Percentiles rank a stretch among this genome's conserved stretches.
phyloP scores from a whole-genome alignment of 495 filamentous ascomycete genomes.

The Daldinia caldariorum region DNA sequence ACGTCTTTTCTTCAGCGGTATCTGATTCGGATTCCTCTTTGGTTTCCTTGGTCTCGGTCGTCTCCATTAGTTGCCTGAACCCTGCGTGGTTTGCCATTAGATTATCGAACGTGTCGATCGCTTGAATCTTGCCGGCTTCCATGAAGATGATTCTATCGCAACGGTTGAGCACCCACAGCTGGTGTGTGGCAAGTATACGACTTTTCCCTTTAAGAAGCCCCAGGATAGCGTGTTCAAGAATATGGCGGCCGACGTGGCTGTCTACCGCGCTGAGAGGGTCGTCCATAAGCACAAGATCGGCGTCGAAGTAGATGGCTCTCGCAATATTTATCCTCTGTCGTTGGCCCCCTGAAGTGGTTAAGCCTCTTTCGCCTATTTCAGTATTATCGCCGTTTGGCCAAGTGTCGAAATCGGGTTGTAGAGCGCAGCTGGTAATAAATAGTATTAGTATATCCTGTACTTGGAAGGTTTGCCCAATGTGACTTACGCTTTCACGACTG shows the following conservation, averaged over 20 bases:
- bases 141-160: conserved; percentile 93
- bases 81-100: conserved; percentile 77
- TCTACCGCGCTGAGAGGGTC: conserved; percentile 86
- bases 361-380: conserved; percentile 81
- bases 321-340: conserved; percentile 87
- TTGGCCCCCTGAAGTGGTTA: conserved; percentile 84
- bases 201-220: conserved; percentile 90
- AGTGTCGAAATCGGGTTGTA: conserved; percentile 79
- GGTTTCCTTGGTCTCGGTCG: conserved; percentile 78
- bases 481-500: conserved; percentile 62
- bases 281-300: conserved; percentile 84
- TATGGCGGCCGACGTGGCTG: conserved; percentile 89
- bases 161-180: conserved; percentile 88
- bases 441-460: conserved; percentile 20
- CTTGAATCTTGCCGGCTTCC: conserved; percentile 82
- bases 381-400: conserved; percentile 76
- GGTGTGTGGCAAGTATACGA: conserved; percentile 91
- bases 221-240: conserved; percentile 94
- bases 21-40: conserved; percentile 55
- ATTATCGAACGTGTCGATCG: conserved; percentile 87
- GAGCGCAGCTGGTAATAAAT: conserved; percentile 65
- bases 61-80: conserved; percentile 85
- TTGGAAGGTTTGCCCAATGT: not conserved
- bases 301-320: conserved; percentile 84
- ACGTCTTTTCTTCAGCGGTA: conserved; percentile 53